Base-by-base conservation (phyloP, 192 early-diverging fungal genomes). In the Phlyctochytrium bullatum region DNA sequence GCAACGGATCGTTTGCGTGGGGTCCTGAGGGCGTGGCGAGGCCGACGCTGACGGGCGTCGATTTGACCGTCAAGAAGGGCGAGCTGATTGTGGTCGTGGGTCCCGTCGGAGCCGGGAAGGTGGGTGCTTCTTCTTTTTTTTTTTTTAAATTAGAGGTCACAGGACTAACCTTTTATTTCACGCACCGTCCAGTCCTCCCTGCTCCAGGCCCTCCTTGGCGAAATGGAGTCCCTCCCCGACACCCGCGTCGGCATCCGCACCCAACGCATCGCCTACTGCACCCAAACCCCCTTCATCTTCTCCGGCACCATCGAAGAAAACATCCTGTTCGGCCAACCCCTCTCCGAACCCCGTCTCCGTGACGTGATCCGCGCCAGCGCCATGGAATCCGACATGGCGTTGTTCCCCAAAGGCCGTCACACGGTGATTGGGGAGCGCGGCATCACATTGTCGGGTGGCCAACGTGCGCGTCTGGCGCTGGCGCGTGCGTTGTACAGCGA, bases 391-490 rank as follows among this genome's bases (percentile, higher is more conserved):
- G 83, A 84, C 47, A 54, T 82, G n/a, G 0, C 24, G 36, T 59
- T 59, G 2, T 76, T 81, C 34, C 64, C 47, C 14, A 30, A 76
- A 1, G 67, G 76, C 2, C 62, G 67, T 1, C 53, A 68, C 3
- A 82, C 79, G 1, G 6, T 82, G 10, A 62, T 84, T 35, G 76
- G 76, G 1, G 82, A 84, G 58, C 27, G 74, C 12, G 81, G 81
- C 58, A 68, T 75, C 4, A 76, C 73, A 34, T 52, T 84, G 4
- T 52, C 32, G 29, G 83, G 83, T 17, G 83, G 83, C 0, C 83
- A 84, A 67, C 34, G 75, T 1, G 80, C 83, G 2, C 65, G 83
- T 2, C 36, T 84, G 40, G 68, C 74, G 1, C 70, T 84, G 0
- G 83, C 80, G 2, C 53, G 83, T 27, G 79, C 83, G 23, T 66